Conservation (phyloP, 108 stramenopile species). For the Licmophora abbreviata region DNA sequence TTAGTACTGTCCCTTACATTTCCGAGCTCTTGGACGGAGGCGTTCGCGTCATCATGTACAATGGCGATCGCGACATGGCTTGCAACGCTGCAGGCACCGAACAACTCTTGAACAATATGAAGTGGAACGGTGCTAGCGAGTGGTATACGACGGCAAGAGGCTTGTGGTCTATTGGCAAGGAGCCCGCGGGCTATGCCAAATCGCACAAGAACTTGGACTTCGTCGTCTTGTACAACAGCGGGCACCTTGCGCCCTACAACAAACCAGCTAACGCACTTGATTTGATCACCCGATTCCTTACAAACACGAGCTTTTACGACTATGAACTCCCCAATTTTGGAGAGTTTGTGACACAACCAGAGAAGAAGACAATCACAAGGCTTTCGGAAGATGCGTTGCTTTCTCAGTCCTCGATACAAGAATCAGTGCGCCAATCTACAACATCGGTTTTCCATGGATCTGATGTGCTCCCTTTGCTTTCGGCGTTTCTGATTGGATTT, state of each 20-base stretch:
- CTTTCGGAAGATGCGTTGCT: no score
- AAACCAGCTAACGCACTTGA: conserved; percentile 36
- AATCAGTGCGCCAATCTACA: no score
- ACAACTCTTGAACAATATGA: conserved; percentile 44
- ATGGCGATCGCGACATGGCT: conserved; percentile 65
- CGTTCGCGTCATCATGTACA: conserved; percentile 59
- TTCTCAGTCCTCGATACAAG: no score
- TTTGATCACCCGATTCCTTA: conserved; percentile 42
- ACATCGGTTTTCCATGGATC: no score
- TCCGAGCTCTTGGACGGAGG: conserved; percentile 52
- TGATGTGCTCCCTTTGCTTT: no score
- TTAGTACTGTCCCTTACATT: conserved; percentile 48
- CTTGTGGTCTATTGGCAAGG: conserved; percentile 15
- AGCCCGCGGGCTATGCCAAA: conserved; percentile 55
- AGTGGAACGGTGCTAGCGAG: conserved; percentile 43
- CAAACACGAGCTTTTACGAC: conserved; percentile 31
- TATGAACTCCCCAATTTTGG: conserved; percentile 20
- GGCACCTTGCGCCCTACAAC: conserved; percentile 67
- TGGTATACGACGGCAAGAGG: conserved; percentile 18
- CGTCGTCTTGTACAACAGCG: conserved; percentile 52
- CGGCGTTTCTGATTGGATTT: no score
- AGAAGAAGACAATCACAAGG: no score
- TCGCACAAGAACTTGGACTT: conserved; percentile 37
- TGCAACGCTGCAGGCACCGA: conserved; percentile 50
- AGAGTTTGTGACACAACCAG: not conserved